These are phyloP conservation scores for Ceratobasidium sp. DNA, from an alignment of 1,284 basidiomycete genomes.

Conservation along the genomic window DNA sequence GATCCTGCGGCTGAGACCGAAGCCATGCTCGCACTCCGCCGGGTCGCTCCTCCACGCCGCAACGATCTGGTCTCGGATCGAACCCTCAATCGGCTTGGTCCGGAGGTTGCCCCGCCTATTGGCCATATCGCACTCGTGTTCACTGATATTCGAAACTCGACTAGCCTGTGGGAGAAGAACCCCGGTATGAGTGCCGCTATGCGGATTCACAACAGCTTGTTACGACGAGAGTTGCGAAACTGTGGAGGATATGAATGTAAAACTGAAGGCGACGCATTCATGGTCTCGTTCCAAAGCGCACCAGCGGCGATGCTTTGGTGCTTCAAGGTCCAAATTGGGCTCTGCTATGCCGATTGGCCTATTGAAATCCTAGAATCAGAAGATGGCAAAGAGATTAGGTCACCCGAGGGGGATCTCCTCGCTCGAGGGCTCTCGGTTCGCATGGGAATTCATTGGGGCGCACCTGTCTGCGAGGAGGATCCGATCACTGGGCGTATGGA, in stretches of 20 bases:
- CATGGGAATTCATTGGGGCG: constrained; percentile 97
- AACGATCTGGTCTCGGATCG: constrained; percentile 53
- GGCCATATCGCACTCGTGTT: constrained; percentile 95
- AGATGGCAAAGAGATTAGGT: constrained; percentile 84
- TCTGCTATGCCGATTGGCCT: constrained; percentile 91
- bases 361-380: constrained; percentile 91
- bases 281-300: constrained; percentile 94
- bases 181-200: constrained; percentile 96
- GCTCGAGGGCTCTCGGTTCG: constrained; percentile 91
- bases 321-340: constrained; percentile 83
- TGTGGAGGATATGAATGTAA: constrained; percentile 99
- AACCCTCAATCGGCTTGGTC: constrained; percentile 65
- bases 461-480: constrained; percentile 90
- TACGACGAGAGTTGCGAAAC: constrained; percentile 84
- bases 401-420: constrained; percentile 71
- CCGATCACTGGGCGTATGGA: constrained; percentile 97
- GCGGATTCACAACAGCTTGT: constrained; percentile 85
- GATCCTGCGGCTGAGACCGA: constrained; percentile 46
- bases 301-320: constrained; percentile 91
- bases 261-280: constrained; percentile 99
- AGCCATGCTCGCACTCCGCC: constrained; percentile 45
- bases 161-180: constrained; percentile 96
- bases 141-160: constrained; percentile 98
- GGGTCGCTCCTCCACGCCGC: constrained; percentile 46
- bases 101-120: constrained; percentile 84